phyloP scores from a whole-genome alignment of 495 filamentous ascomycete genomes.

The Daldinia decipiens region DNA sequence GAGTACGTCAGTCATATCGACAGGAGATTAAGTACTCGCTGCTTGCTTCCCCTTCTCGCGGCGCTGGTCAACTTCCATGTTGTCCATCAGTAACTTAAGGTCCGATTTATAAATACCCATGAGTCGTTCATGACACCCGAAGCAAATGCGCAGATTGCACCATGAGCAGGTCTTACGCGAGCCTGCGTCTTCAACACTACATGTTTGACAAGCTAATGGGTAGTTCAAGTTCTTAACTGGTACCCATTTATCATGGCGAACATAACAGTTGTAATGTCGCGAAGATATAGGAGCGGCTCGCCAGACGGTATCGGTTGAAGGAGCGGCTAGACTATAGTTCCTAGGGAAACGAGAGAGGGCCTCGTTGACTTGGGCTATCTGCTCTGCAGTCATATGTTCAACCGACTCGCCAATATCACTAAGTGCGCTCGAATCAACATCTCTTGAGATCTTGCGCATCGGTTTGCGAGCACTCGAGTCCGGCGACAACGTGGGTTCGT shows the following conservation, averaged over 20 bases:
- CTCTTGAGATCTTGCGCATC: slow-evolving; percentile 28
- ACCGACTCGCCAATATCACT: slow-evolving; percentile 38
- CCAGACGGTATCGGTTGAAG: slow-evolving; percentile 36
- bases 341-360: slow-evolving; percentile 43
- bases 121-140: slow-evolving; percentile 37
- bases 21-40: slow-evolving; percentile 1
- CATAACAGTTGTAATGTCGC: slow-evolving; percentile 40
- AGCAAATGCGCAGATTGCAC: slow-evolving; percentile 46
- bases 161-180: slow-evolving; percentile 39
- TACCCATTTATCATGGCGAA: slow-evolving; percentile 32
- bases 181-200: slow-evolving; percentile 35
- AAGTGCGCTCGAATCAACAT: slow-evolving; percentile 19
- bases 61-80: slow-evolving; percentile 29
- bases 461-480: slow-evolving; percentile 25
- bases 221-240: slow-evolving; percentile 42
- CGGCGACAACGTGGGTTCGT: slow-evolving; percentile 23
- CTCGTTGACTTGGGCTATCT: slow-evolving; percentile 21
- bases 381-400: slow-evolving; percentile 32
- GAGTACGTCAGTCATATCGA: background rate
- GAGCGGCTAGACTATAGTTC: background rate
- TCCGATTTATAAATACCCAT: slow-evolving; percentile 35
- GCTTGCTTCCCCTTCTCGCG: slow-evolving; percentile 35
- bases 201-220: slow-evolving; percentile 45
- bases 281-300: slow-evolving; percentile 30
- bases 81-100: slow-evolving; percentile 35